These are phyloP conservation scores for Baorangia bicolor DNA, from an alignment of 768 basidiomycete species.

Conservation along the genomic window DNA sequence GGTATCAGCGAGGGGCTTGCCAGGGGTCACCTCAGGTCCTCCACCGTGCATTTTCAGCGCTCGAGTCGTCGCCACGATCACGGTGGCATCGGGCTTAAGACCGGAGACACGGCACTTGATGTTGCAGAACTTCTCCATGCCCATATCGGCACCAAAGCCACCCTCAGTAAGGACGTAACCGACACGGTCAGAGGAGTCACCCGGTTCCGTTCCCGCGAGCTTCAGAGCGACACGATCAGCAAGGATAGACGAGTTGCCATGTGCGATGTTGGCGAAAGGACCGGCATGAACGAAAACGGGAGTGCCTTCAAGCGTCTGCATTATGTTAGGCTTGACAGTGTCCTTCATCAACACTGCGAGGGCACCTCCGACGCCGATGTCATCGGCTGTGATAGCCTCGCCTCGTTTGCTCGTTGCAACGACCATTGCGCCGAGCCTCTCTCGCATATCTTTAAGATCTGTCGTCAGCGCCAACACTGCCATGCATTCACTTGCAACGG, in stretches of 20 bases:
- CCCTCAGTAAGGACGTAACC: conserved; percentile 98
- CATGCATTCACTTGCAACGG: conserved; percentile 98
- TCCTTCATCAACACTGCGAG: conserved; percentile 98
- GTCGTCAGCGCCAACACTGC: conserved; percentile 93
- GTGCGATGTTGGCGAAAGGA: conserved; percentile 98
- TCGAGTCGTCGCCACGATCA: conserved; percentile 96
- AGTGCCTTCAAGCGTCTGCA: conserved; percentile 98
- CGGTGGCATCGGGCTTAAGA: conserved; percentile 87
- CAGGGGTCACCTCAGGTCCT: conserved; percentile 94
- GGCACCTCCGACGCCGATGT: conserved; percentile 92
- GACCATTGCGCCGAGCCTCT: conserved; percentile 93
- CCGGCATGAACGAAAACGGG: conserved; percentile 99
- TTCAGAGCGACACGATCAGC: conserved; percentile 98
- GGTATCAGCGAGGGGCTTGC: conserved; percentile 89
- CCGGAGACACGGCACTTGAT: conserved; percentile 97
- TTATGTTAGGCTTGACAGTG: conserved; percentile 97
- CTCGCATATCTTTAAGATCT: conserved; percentile 85
- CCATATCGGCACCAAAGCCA: conserved; percentile 99
- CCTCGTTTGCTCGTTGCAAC: conserved; percentile 91
- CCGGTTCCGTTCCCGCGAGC: conserved; percentile 92
- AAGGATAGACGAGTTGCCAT: conserved; percentile 97
- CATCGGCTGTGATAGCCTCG: conserved; percentile 92
- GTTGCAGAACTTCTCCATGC: conserved; percentile 99
- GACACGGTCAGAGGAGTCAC: conserved; percentile 74
- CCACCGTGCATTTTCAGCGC: conserved; percentile 99